Percentiles rank a stretch among this genome's conserved stretches.
These are phyloP conservation scores for Stenocarpella maydis DNA, from an alignment of 2,329 filamentous ascomycete genomes.

Conservation along the genomic window DNA sequence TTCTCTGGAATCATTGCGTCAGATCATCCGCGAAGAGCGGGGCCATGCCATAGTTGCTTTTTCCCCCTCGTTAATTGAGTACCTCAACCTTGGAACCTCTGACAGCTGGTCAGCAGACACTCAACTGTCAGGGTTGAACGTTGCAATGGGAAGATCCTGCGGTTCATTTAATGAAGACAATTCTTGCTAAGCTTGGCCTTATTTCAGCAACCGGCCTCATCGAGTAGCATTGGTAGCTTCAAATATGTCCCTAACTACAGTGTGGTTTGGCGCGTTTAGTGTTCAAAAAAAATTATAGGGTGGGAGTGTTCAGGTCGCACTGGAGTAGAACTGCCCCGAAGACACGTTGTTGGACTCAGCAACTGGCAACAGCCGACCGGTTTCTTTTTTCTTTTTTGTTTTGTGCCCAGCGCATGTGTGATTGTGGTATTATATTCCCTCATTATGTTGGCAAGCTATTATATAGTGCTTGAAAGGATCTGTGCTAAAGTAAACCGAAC, in stretches of 20 bases:
- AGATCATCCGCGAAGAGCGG: background rate
- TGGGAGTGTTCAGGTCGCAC: background rate
- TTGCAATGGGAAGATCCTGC: background rate
- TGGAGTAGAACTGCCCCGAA: background rate
- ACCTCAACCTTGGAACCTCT: background rate
- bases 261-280: background rate
- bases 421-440: background rate
- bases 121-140: background rate
- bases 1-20: background rate
- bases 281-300: too few relatives aligned
- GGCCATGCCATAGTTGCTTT: background rate
- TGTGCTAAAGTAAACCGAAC: background rate
- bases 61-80: conserved; percentile 1
- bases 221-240: background rate
- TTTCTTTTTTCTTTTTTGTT: too few relatives aligned
- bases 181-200: background rate
- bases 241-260: too few relatives aligned
- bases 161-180: background rate
- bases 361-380: background rate
- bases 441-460: background rate
- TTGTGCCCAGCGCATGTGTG: background rate
- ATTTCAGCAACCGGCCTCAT: background rate
- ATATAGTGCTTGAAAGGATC: background rate
- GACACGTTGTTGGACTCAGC: background rate
- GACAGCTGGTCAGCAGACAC: background rate